Percentiles rank a stretch among this genome's conserved stretches.
These are phyloP conservation scores for Coffea canephora DNA, from an alignment of 257 asterid species.

Conservation along the genomic window DNA sequence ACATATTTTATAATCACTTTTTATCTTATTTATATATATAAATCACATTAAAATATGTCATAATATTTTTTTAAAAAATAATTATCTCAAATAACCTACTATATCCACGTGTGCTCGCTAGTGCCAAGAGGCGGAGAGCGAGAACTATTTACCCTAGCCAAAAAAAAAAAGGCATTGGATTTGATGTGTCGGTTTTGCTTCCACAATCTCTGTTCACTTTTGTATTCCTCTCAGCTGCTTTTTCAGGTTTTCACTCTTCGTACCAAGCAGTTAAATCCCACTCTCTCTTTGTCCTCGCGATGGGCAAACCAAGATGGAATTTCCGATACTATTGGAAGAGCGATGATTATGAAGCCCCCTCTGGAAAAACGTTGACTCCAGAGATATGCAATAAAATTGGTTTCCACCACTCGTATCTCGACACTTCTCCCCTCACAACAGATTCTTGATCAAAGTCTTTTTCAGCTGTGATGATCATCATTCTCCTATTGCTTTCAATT, in stretches of 20 bases:
- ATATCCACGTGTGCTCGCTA: too few species aligned
- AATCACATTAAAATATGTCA: too few species aligned
- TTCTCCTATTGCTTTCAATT: neutral
- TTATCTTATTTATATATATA: too few species aligned
- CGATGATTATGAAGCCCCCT: neutral
- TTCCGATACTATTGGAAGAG: slow-evolving; percentile 51
- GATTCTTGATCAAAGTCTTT: neutral
- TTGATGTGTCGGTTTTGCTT: slow-evolving; percentile 54
- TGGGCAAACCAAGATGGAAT: slow-evolving; percentile 3
- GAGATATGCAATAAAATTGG: too few species aligned
- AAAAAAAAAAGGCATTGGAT: slow-evolving; percentile 47
- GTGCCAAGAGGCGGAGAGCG: neutral
- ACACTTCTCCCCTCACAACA: neutral
- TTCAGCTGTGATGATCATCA: neutral
- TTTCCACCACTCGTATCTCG: neutral
- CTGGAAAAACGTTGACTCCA: slow-evolving; percentile 24
- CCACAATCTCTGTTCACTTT: slow-evolving; percentile 35
- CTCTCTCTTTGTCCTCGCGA: neutral
- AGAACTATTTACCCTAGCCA: neutral
- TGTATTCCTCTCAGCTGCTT: slow-evolving; percentile 38
- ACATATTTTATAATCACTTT: too few species aligned
- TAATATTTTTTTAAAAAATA: too few species aligned
- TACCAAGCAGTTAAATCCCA: slow-evolving; percentile 7
- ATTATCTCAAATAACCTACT: too few species aligned
- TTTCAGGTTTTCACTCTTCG: slow-evolving; percentile 12